Conservation (phyloP, 805 yeast genomes). For the Candida pseudofarinosa region DNA sequence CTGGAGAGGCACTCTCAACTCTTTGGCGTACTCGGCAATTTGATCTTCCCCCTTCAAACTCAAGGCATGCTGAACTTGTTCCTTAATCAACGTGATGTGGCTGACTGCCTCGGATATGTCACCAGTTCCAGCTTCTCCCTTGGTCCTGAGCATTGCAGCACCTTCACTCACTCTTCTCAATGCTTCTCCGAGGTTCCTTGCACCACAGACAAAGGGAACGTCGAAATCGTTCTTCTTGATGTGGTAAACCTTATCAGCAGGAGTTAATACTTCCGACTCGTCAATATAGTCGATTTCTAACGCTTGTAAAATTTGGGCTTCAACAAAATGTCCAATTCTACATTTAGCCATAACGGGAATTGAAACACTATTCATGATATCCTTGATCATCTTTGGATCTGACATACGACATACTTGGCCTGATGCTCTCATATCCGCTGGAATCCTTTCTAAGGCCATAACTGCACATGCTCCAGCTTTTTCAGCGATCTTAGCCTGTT, state of each 20-base stretch:
- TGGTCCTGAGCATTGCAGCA: conserved; percentile 83
- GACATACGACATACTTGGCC: conserved; percentile 86
- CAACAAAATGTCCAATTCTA: conserved; percentile 79
- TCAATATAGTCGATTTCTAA: conserved; percentile 76
- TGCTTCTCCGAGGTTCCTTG: conserved; percentile 78
- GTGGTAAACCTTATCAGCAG: conserved; percentile 69
- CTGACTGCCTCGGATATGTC: conserved; percentile 79
- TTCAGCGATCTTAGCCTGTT: conserved; percentile 78
- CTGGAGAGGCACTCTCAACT: conserved; percentile 56
- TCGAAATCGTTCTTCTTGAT: conserved; percentile 56
- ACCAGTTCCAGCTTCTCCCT: conserved; percentile 90
- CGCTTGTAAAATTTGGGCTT: conserved; percentile 72
- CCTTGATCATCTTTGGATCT: conserved; percentile 74
- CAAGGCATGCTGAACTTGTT: conserved; percentile 47
- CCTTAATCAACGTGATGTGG: conserved; percentile 61
- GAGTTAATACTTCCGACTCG: conserved; percentile 80
- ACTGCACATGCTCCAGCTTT: conserved; percentile 86
- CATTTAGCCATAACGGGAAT: conserved; percentile 85
- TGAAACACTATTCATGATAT: conserved; percentile 65
- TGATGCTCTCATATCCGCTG: conserved; percentile 78
- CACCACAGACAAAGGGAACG: conserved; percentile 83
- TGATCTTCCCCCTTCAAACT: conserved; percentile 39
- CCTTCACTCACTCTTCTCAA: conserved; percentile 76
- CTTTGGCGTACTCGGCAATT: conserved; percentile 48
- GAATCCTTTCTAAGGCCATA: conserved; percentile 82